Base-by-base conservation (phyloP, 2,329 filamentous ascomycete genomes). In the Xylariomycetidae sp. region DNA sequence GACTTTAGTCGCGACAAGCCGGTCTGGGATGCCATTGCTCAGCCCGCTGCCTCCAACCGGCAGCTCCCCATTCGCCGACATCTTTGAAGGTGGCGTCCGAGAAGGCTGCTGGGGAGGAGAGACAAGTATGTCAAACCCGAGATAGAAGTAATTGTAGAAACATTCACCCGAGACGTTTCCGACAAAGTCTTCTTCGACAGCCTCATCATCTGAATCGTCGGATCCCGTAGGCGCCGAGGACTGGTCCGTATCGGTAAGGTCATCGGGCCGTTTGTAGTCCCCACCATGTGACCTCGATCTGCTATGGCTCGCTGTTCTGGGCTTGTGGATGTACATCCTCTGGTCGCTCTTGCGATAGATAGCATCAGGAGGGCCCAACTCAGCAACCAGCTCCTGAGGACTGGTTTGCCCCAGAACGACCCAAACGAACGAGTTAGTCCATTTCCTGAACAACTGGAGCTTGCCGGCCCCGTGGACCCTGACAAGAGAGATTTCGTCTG, bases 131-230 rank as follows among this genome's bases (percentile, higher is more conserved):
- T 98, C 92, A 53, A 98, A 94, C 2, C 92, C 92, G 42, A 95
- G 82, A 45, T 90, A 84, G 56, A 96, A 98, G 58, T 98, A 98
- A 58, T 97, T 97, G 63, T 92, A 96, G 57, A 97, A 98, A 45
- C 82, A 88, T 55, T 94, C 87, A 4, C 79, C 74, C 2, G 80
- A 76, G 4, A 80, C 46, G 56, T 70, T 65, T 44, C 68, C 66
- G 2, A 66, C 64, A 4, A 66, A 55, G 18, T 76, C 73, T 18
- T 80, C 79, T 27, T 77, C 73, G 12, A 77, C 56, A 3, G 66
- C 72, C 37, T 74, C 74, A 15, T 74, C 69, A 20, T 85, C 83
- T 2, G 80, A 78, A 36, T 80, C 78, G 51, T 88, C 84, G 1
- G 80, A 84, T 17, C 74, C 74, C 1, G 81, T 83, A 44, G 85